Conservation (phyloP, 441 rosid genomes). For the Pelargonium myrrhifolium region DNA sequence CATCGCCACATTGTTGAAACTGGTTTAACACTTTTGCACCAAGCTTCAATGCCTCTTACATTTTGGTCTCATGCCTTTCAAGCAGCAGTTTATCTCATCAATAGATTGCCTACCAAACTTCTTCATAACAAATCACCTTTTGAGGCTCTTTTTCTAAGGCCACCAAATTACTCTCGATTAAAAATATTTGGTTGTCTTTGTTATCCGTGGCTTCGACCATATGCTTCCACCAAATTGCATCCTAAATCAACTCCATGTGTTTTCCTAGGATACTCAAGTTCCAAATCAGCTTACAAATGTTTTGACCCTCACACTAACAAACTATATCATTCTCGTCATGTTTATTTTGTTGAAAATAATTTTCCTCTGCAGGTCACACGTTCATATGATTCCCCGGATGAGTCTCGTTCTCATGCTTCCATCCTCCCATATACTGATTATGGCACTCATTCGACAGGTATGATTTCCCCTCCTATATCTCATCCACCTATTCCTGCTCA, state of each 20-base stretch:
- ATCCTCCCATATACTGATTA: not conserved
- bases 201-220: not conserved
- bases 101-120: not conserved
- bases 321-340: not conserved
- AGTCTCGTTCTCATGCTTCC: not conserved
- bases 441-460: too few relatives aligned
- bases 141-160: not conserved
- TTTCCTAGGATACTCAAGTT: not conserved
- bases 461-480: too few relatives aligned
- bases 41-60: not conserved
- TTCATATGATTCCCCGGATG: not conserved
- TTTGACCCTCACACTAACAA: not conserved
- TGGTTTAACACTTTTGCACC: not conserved
- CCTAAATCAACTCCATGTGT: not conserved
- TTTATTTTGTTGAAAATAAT: not conserved
- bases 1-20: conserved; percentile 3
- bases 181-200: not conserved
- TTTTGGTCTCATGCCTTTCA: not conserved
- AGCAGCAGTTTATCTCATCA: not conserved
- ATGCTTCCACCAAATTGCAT: not conserved
- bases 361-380: not conserved
- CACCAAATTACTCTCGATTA: not conserved
- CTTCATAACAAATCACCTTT: not conserved
- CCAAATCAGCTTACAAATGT: fast-evolving
- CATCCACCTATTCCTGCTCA: too few relatives aligned